Conservation (phyloP, 106 monocot species). For the Hemerocallis citrina region DNA sequence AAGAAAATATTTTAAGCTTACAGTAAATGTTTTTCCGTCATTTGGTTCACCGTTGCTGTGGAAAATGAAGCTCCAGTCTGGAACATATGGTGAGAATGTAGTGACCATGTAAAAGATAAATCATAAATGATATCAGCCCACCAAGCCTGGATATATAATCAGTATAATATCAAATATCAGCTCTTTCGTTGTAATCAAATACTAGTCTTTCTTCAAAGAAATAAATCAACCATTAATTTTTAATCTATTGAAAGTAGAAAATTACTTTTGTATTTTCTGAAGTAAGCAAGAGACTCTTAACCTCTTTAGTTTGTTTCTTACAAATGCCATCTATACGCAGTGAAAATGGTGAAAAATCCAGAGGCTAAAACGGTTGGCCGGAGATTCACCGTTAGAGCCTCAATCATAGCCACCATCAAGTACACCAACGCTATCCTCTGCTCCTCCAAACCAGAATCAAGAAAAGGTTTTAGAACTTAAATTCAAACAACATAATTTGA, state of each 20-base stretch:
- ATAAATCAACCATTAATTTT: too few species aligned
- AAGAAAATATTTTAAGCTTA: slow-evolving; percentile 6
- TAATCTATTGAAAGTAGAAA: too few species aligned
- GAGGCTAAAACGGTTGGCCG: slow-evolving; percentile 11
- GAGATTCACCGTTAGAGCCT: slow-evolving; percentile 12
- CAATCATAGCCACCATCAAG: slow-evolving; percentile 16
- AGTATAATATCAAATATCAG: background rate
- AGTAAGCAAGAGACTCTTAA: too few species aligned
- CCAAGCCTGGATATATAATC: slow-evolving; percentile 21
- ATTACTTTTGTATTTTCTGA: too few species aligned
- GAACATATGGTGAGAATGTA: slow-evolving; percentile 30
- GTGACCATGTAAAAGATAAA: slow-evolving; percentile 36
- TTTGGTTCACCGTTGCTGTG: slow-evolving; percentile 21
- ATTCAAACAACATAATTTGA: background rate
- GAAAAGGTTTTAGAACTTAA: too few species aligned
- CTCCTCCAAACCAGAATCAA: background rate
- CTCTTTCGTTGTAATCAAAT: too few species aligned
- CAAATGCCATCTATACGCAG: slow-evolving; percentile 22
- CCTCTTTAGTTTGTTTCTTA: too few species aligned
- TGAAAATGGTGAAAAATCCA: slow-evolving; percentile 14
- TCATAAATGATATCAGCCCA: slow-evolving; percentile 27
- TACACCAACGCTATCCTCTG: slow-evolving; percentile 24
- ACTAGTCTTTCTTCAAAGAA: too few species aligned
- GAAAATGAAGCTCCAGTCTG: slow-evolving; percentile 40
- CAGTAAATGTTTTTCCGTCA: slow-evolving; percentile 38